Base-by-base conservation (phyloP, 179 eudicot genomes). In the Silene vulgaris region DNA sequence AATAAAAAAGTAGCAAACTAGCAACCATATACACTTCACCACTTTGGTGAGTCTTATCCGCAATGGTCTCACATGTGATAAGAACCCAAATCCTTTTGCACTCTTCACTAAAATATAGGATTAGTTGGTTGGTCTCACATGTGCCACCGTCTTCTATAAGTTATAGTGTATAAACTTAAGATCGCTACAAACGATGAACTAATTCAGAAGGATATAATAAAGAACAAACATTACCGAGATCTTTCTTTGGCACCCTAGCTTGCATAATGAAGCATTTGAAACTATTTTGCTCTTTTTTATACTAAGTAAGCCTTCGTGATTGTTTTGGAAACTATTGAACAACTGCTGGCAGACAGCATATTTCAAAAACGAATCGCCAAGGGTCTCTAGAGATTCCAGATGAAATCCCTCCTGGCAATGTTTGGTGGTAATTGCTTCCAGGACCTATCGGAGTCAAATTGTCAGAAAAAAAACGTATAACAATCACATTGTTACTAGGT, bases 321-420 rank as follows among this genome's bases (percentile, higher is more conserved):
- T 84, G 76, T 77, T 83, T 77, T 89, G 89, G 66, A 84, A 70
- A 3, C 78, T 80, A 74, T 84, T 89, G 32, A 93, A 96, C 61
- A 96, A 79, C 37, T 88, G 91, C 65, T 90, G 97, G 80, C 91
- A 81, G 52, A 85, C 90, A 62, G 96, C 96, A 79, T 93, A 96
- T 77, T 96, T 96, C 28, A 96, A 85, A 80, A 96, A 96, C 0
- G 98, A 93, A 71, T 96, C 99, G 16, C 99, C 99, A 65, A 96
- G 88, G 65, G 91, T 88, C 84, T 96, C 99, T 40, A 96, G 76
- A n/a, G 99, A 96, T 82, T 96, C 99, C 76, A 96, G 74, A 84
- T 93, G 91, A 76, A 89, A 84, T n/a, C 50, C 65, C 88, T 96
- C 99, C 80, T 85, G 92, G 73, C 99, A 96, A 66, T 77, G 86